Evolutionary conservation across 2,329 filamentous ascomycete species (phyloP).

Genomic region (Dothideomycetes sp.): DNA sequence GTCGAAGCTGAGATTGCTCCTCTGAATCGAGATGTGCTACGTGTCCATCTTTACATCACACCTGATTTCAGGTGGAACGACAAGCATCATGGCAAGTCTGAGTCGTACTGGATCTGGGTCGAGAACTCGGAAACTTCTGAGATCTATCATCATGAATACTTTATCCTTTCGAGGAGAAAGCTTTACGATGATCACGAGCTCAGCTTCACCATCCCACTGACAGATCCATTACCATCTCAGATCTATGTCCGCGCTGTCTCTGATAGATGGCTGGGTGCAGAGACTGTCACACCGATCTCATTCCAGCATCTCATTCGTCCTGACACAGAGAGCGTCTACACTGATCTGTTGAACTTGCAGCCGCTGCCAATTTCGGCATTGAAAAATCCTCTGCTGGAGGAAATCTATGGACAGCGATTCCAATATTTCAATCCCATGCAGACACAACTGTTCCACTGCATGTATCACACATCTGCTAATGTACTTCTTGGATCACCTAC

Average conservation of each 20-base stretch:
- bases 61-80: constrained; percentile 96
- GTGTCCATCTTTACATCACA: constrained; percentile 77
- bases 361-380: constrained; percentile 79
- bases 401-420: constrained; percentile 80
- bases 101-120: constrained; percentile 98
- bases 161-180: constrained; percentile 83
- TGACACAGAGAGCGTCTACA: constrained; percentile 96
- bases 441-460: constrained; percentile 93
- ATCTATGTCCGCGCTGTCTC: constrained; percentile 94
- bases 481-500: constrained; percentile 92
- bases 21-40: constrained; percentile 83
- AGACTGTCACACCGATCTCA: constrained; percentile 89
- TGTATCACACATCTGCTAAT: constrained; percentile 87
- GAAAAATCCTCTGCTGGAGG: constrained; percentile 78
- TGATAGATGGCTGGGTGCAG: constrained; percentile 91
- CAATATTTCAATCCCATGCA: constrained; percentile 99
- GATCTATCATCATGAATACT: constrained; percentile 96
- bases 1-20: constrained; percentile 93
- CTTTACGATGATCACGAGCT: constrained; percentile 94
- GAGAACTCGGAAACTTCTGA: constrained; percentile 96
- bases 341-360: constrained; percentile 83
- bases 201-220: constrained; percentile 92
- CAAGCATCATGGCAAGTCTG: constrained; percentile 81
- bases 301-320: constrained; percentile 97
- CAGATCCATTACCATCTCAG: constrained; percentile 86